Conservation (phyloP, 2,329 filamentous ascomycete genomes). For the Fonsecaea nubica region DNA sequence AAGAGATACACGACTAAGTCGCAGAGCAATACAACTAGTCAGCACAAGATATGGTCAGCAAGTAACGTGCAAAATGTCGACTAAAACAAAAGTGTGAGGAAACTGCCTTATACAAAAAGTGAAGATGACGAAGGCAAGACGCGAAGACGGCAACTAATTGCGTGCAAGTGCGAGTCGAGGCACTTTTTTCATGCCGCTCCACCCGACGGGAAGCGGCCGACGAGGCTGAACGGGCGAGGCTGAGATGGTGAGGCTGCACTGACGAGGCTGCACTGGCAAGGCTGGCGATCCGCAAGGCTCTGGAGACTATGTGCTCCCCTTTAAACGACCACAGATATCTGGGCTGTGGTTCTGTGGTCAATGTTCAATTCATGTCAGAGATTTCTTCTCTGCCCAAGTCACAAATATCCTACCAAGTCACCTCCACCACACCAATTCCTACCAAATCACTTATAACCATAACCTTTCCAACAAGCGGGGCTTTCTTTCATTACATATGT, state of each 20-base stretch:
- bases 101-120: conserved; percentile 4
- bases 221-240: not conserved
- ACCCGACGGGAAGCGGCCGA: conserved; percentile 14
- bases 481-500: not conserved
- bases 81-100: not conserved
- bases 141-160: not conserved
- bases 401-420: not conserved
- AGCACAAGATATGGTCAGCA: not conserved
- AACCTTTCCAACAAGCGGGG: not conserved
- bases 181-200: conserved; percentile 7
- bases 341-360: not conserved
- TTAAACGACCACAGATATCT: not conserved
- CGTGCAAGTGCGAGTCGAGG: conserved; percentile 1
- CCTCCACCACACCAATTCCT: not conserved
- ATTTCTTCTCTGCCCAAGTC: not conserved
- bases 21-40: conserved; percentile 10
- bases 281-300: not conserved
- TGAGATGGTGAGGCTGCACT: too few relatives aligned
- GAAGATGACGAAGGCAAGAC: not conserved
- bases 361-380: not conserved
- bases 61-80: not conserved
- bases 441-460: not conserved
- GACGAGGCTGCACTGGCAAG: not conserved
- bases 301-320: not conserved
- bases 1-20: conserved; percentile 6